Evolutionary conservation across 345 rosid species (phyloP).

Genomic region (Euclidium syriacum): DNA sequence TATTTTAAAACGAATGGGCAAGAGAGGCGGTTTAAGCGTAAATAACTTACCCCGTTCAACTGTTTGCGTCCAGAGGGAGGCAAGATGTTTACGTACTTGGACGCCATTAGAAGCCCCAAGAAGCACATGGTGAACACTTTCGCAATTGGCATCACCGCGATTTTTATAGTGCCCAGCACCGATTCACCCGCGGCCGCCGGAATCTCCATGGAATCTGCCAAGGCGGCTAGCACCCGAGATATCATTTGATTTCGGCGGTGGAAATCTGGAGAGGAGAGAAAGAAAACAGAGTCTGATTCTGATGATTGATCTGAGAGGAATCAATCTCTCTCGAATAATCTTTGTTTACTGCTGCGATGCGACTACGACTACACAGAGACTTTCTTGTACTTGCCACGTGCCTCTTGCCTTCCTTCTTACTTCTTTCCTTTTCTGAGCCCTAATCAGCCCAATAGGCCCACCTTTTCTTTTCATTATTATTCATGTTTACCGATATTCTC

Average conservation of each 20-base stretch:
- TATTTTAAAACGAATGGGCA: too few species aligned
- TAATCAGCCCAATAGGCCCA: too few species aligned
- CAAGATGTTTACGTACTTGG: slow-evolving; percentile 87
- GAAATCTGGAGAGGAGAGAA: background rate
- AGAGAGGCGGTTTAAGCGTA: too few species aligned
- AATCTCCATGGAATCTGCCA: slow-evolving; percentile 32
- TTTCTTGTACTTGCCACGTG: slow-evolving; percentile 7
- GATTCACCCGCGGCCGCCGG: slow-evolving; percentile 47
- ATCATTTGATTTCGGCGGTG: slow-evolving; percentile 18
- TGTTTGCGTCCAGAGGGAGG: slow-evolving; percentile 87
- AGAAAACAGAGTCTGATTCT: background rate
- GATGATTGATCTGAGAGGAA: background rate
- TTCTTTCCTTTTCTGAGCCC: slow-evolving; percentile 12
- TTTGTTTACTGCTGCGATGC: background rate
- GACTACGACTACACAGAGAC: background rate
- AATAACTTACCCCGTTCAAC: slow-evolving; percentile 75
- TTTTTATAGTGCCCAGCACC: slow-evolving; percentile 54
- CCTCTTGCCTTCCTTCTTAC: background rate
- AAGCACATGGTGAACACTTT: slow-evolving; percentile 95
- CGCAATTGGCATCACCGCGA: slow-evolving; percentile 93
- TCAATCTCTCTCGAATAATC: background rate
- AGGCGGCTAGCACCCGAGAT: slow-evolving; percentile 38
- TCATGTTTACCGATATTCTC: too few species aligned
- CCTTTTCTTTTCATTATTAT: too few species aligned
- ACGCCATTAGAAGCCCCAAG: slow-evolving; percentile 95